Evolutionary conservation across 345 rosid species (phyloP), one percentile per base, ranked within the genome.

Genomic region (Lenwebbia sp.): DNA sequence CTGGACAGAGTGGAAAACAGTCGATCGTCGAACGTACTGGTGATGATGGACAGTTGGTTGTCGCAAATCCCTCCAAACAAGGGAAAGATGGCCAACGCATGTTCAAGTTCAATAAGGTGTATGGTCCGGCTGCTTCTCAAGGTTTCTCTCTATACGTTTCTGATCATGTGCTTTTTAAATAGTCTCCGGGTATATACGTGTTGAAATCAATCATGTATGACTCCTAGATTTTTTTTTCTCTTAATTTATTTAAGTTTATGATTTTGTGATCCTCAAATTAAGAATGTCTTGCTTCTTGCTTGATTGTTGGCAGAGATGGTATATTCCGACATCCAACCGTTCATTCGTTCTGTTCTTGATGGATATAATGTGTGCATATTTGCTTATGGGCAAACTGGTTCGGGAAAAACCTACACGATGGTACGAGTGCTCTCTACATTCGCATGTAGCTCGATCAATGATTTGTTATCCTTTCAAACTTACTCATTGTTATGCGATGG

Each of bases 311-410:
- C 95, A 97, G 99, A 84, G 85, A 95, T 94, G 54, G 98, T 97
- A 53, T 96, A 92, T 89, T 85, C 94, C 40, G 98, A 97, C 75
- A 92, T 93, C 53, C 94, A 93, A 89, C 96, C 98, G 0, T 89
- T 96, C 90, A 90, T 96, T 78, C 91, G 95, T 33, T 96, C 95
- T 33, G 97, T 92, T 7, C 94, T 96, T 76, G 99, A 97, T 91
- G 99, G 99, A 28, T 96, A 91, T 85, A 94, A 93, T 84, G 99
- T 94, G 5, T 96, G 99, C 86, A 96, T 97, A 88, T 96, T 97
- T 90, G 99, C 99, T 56, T 97, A 97, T 83, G 99, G 99, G n/a
- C 99, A 97, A 91, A 97, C 99, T 54, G 98, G 99, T 86, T 97
- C 98, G 1, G 99, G 99, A 26, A 97, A 97, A 89, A 97, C 99